Base-by-base conservation (phyloP, 78 protist species). In the Dictyostelium capitatum region DNA sequence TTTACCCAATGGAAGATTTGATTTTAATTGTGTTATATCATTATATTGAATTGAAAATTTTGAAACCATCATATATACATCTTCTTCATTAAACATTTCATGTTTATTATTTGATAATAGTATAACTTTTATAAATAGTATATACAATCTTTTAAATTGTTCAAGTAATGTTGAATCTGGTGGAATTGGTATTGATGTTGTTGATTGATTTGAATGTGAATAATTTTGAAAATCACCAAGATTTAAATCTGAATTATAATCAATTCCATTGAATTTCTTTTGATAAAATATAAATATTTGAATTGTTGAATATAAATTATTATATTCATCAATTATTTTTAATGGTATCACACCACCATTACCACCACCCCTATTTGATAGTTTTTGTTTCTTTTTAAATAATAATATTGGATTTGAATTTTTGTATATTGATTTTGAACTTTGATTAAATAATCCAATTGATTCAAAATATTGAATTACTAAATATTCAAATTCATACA, bases 251-350 rank as follows among this genome's bases (percentile, higher is more conserved):
- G 75, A 67, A 28, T 47, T 41, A 32, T 67, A 67, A 67, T 67
- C 75, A 1, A 15, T 1, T 11, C 50, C 20, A 67, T 67, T 67
- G 15, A 30, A 67, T 67, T 67, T 67, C 47, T 67, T 67, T 67
- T 67, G 75, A 67, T 67, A 67, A 17, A 32, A 67, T 67, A 67
- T 67, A 67, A 67, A 32, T 67, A 67, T 67, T 67, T 67, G 75
- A 67, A 43, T 30, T 28, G 37, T 32, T 0, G 48, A 28, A 2
- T 28, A 37, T 7, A 67, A 67, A 30, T 15, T 5, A 32, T 67
- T 67, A 32, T 32, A 67, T 67, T 67, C 75, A 67, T 67, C 47
- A 32, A 67, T 67, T 4, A 67, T 32, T 32, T 67, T 67, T 32
- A 67, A 67, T 30, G 15, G n/a, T n/a, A n/a, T n/a, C n/a, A n/a